A percentile compares a stretch with the other conserved stretches of the same genome.
phyloP scores from a whole-genome alignment of 2,329 filamentous ascomycete species.

The Tolypocladium amazonense region DNA sequence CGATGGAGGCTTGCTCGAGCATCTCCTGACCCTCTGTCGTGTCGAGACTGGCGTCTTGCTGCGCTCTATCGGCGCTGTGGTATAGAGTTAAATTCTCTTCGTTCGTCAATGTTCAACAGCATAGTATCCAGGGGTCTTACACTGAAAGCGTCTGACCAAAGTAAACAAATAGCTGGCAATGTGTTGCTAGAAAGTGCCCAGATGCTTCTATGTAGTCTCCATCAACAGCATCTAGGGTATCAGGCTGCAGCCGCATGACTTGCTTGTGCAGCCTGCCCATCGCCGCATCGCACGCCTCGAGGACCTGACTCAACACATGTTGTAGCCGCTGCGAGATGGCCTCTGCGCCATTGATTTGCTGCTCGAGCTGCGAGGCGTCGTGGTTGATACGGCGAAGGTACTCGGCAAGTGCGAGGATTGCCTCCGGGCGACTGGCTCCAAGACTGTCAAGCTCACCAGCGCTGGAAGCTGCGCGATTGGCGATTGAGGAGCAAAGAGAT shows the following conservation, averaged over 20 bases:
- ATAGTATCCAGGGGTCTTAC: neutral
- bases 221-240: conserved; percentile 13
- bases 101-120: neutral
- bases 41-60: conserved; percentile 14
- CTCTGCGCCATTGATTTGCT: conserved; percentile 11
- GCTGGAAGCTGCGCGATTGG: conserved; percentile 17
- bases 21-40: conserved; percentile 7
- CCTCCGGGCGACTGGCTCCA: neutral
- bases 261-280: conserved; percentile 22
- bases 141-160: neutral
- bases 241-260: conserved; percentile 17
- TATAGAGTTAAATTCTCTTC: neutral
- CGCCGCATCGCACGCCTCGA: conserved; percentile 17
- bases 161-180: neutral
- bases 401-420: neutral
- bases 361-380: conserved; percentile 8
- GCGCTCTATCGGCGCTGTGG: conserved; percentile 9
- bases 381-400: neutral
- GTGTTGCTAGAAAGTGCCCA: neutral
- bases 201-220: conserved; percentile 4
- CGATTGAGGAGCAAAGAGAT: conserved; percentile 17
- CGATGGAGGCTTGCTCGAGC: conserved; percentile 9
- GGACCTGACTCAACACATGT: conserved; percentile 12
- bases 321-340: conserved; percentile 20
- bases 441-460: conserved; percentile 11